These are phyloP conservation scores for Paralagenidium karlingii DNA, from an alignment of 352 stramenopile species.

Conservation along the genomic window DNA sequence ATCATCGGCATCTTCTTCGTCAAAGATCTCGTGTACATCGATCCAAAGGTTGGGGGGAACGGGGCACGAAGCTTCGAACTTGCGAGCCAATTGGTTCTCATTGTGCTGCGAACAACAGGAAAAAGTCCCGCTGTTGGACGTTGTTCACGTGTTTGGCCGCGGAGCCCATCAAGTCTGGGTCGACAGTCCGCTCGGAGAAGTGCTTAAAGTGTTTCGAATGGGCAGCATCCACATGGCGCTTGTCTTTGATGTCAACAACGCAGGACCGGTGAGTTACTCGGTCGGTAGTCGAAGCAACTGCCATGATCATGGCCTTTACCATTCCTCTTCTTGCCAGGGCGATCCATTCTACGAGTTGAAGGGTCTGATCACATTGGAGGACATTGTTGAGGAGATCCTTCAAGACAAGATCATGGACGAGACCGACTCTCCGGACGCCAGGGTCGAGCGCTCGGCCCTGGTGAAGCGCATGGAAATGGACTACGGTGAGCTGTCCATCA, in stretches of 20 bases:
- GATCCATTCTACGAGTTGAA: slow-evolving; percentile 96
- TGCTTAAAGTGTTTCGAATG: slow-evolving; percentile 68
- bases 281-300: slow-evolving; percentile 11
- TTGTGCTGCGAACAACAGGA: slow-evolving; percentile 5
- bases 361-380: slow-evolving; percentile 96
- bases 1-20: slow-evolving; percentile 92
- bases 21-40: slow-evolving; percentile 87
- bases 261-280: slow-evolving; percentile 43
- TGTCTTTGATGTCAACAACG: slow-evolving; percentile 74
- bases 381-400: slow-evolving; percentile 98
- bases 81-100: neutral
- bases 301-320: neutral
- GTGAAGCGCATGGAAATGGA: slow-evolving; percentile 44
- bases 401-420: slow-evolving; percentile 94
- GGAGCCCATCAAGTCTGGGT: slow-evolving; percentile 57
- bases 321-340: slow-evolving; percentile 10
- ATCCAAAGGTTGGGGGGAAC: slow-evolving; percentile 48
- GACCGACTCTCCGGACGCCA: slow-evolving; percentile 62
- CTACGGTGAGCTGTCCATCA: slow-evolving; percentile 46
- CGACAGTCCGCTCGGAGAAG: slow-evolving; percentile 48
- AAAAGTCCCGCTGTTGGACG: slow-evolving; percentile 68
- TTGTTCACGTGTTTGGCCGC: slow-evolving; percentile 82
- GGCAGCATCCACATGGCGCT: slow-evolving; percentile 55
- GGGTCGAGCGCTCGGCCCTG: slow-evolving; percentile 28
- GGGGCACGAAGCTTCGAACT: too few species aligned